Conservation (phyloP, 257 asterid genomes). For the Gynochthodes officinalis region DNA sequence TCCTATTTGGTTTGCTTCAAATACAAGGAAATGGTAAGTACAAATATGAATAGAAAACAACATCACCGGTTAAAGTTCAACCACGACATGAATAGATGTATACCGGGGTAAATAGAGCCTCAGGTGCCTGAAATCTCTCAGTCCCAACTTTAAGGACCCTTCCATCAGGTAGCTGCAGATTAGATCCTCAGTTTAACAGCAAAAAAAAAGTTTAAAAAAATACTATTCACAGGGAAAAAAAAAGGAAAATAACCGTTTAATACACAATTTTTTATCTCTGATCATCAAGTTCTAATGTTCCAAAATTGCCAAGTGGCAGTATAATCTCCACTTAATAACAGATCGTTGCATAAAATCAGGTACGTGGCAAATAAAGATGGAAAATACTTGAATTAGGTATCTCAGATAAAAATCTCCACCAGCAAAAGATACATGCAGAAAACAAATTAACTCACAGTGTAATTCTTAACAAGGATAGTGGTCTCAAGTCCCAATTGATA, state of each 20-base stretch:
- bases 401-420: not conserved
- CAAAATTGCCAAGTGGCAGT: not conserved
- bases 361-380: not conserved
- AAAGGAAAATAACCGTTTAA: not conserved
- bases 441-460: conserved; percentile 66
- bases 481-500: conserved; percentile 98
- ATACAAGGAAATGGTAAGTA: not conserved
- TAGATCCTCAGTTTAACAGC: conserved; percentile 4
- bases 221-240: not conserved
- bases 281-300: not conserved
- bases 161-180: conserved; percentile 92
- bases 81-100: conserved; percentile 23
- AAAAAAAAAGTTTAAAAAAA: not conserved
- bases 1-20: not conserved
- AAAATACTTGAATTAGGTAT: not conserved
- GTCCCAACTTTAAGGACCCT: conserved; percentile 93
- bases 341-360: not conserved
- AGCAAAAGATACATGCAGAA: not conserved
- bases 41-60: not conserved
- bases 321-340: not conserved
- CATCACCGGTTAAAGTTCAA: conserved; percentile 9
- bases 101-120: conserved; percentile 96
- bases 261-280: not conserved
- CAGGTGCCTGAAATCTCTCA: conserved; percentile 97
- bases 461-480: conserved; percentile 88